Evolutionary conservation across 2,329 filamentous ascomycete species (phyloP).

Genomic region (Seiridium cupressi): DNA sequence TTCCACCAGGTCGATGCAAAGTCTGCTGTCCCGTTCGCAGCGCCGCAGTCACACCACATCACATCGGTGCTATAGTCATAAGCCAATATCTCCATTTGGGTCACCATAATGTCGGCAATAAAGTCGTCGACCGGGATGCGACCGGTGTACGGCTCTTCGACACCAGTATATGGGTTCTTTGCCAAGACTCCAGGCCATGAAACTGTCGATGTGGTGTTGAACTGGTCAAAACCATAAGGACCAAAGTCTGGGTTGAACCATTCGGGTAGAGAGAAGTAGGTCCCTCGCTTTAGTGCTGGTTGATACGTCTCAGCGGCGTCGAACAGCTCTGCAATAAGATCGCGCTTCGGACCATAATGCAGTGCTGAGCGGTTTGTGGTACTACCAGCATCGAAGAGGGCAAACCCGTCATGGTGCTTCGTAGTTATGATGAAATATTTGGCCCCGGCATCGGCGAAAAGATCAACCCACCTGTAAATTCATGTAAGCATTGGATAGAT

Average conservation of each 20-base stretch:
- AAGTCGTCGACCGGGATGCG: slow-evolving; percentile 33
- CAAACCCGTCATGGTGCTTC: slow-evolving; percentile 42
- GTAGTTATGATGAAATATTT: slow-evolving; percentile 40
- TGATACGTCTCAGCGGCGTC: slow-evolving; percentile 34
- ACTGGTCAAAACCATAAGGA: slow-evolving; percentile 34
- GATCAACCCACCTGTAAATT: slow-evolving; percentile 25
- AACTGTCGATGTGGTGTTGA: slow-evolving; percentile 19
- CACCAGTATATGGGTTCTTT: slow-evolving; percentile 36
- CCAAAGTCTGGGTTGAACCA: slow-evolving; percentile 42
- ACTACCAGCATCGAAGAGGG: slow-evolving; percentile 33
- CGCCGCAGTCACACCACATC: slow-evolving; percentile 43
- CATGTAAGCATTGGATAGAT: background rate
- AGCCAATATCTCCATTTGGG: slow-evolving; percentile 40
- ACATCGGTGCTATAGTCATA: slow-evolving; percentile 40
- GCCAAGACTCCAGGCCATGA: slow-evolving; percentile 35
- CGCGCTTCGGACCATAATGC: slow-evolving; percentile 34
- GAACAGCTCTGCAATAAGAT: slow-evolving; percentile 37
- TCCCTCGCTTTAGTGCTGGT: slow-evolving; percentile 35
- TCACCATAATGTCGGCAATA: slow-evolving; percentile 36
- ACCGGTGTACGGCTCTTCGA: slow-evolving; percentile 36
- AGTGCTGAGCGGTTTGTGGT: slow-evolving; percentile 34
- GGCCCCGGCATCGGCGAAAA: slow-evolving; percentile 26
- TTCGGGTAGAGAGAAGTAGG: slow-evolving; percentile 42
- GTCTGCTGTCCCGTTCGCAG: slow-evolving; percentile 33
- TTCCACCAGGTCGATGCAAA: slow-evolving; percentile 40